These are phyloP conservation scores for Phytopythium vexans DNA, from an alignment of 352 stramenopile species.

Conservation along the genomic window DNA sequence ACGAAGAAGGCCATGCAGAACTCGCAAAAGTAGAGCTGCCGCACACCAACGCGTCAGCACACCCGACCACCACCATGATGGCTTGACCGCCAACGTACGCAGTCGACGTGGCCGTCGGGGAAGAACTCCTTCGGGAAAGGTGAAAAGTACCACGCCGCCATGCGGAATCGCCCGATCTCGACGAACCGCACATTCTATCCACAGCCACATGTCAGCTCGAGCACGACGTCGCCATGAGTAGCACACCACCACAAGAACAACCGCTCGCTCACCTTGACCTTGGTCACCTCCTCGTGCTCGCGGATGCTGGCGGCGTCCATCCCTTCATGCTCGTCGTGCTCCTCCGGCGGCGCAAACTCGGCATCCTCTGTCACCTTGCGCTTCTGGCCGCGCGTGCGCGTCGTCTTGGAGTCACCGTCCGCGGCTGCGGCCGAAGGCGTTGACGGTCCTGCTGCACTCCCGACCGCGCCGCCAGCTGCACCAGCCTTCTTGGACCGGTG, in stretches of 20 bases:
- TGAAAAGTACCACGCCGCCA: slow-evolving; percentile 97
- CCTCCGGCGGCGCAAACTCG: slow-evolving; percentile 83
- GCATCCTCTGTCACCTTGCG: slow-evolving; percentile 65
- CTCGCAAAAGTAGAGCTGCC: slow-evolving; percentile 87
- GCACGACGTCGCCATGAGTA: background rate
- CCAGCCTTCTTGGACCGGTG: slow-evolving; percentile 29
- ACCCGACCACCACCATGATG: background rate
- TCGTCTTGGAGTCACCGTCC: slow-evolving; percentile 22
- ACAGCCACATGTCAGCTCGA: slow-evolving; percentile 9
- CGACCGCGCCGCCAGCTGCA: slow-evolving; percentile 1
- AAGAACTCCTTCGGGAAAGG: slow-evolving; percentile 96
- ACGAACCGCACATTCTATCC: slow-evolving; percentile 94
- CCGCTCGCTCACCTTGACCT: slow-evolving; percentile 78
- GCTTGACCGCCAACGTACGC: slow-evolving; percentile 34
- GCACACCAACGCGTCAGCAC: background rate
- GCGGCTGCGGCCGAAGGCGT: background rate
- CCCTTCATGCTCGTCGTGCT: slow-evolving; percentile 97
- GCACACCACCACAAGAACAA: background rate
- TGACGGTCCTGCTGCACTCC: background rate
- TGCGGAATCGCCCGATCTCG: slow-evolving; percentile 92
- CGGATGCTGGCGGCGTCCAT: slow-evolving; percentile 96
- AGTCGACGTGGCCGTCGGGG: slow-evolving; percentile 78
- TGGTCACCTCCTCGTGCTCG: slow-evolving; percentile 98
- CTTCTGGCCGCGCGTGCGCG: slow-evolving; percentile 69
- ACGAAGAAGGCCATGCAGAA: slow-evolving; percentile 89